phyloP scores from a whole-genome alignment of 2,329 filamentous ascomycete genomes.

The Leptographium lundbergii region DNA sequence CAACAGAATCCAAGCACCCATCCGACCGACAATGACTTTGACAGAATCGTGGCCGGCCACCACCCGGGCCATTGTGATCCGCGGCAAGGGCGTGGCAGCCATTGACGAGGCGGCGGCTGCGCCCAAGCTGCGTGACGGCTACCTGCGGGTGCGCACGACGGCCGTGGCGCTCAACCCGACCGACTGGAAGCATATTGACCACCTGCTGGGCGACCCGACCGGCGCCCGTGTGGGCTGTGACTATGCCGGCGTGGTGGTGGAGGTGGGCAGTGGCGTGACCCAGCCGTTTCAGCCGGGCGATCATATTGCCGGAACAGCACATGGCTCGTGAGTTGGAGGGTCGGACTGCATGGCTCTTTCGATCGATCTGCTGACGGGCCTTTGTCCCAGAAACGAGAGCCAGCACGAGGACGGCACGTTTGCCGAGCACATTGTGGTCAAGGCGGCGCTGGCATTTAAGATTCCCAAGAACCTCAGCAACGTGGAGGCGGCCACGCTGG shows the following conservation, averaged over 20 bases:
- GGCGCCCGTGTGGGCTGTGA: slow-evolving; percentile 24
- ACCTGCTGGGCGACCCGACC: neutral
- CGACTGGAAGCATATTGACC: slow-evolving; percentile 16
- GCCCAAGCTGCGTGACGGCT: slow-evolving; percentile 15
- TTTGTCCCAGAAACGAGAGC: slow-evolving; percentile 15
- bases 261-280: slow-evolving; percentile 29
- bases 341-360: no score
- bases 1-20: neutral
- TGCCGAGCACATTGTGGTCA: slow-evolving; percentile 24
- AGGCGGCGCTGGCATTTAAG: slow-evolving; percentile 27
- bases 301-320: slow-evolving; percentile 27
- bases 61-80: slow-evolving; percentile 15
- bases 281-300: slow-evolving; percentile 33
- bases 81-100: slow-evolving; percentile 9
- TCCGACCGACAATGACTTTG: slow-evolving; percentile 6
- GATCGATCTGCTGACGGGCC: neutral
- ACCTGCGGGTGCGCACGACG: slow-evolving; percentile 16
- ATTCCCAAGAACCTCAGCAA: slow-evolving; percentile 32
- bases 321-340: slow-evolving; percentile 19
- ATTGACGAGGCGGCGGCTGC: slow-evolving; percentile 13
- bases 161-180: slow-evolving; percentile 19
- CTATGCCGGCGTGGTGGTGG: slow-evolving; percentile 32
- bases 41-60: slow-evolving; percentile 10
- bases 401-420: slow-evolving; percentile 30
- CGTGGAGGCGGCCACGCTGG: slow-evolving; percentile 31